Evolutionary conservation across 2,329 filamentous ascomycete genomes (phyloP), one percentile per base, ranked within the genome.

Genomic region (Byssothecium circinans): DNA sequence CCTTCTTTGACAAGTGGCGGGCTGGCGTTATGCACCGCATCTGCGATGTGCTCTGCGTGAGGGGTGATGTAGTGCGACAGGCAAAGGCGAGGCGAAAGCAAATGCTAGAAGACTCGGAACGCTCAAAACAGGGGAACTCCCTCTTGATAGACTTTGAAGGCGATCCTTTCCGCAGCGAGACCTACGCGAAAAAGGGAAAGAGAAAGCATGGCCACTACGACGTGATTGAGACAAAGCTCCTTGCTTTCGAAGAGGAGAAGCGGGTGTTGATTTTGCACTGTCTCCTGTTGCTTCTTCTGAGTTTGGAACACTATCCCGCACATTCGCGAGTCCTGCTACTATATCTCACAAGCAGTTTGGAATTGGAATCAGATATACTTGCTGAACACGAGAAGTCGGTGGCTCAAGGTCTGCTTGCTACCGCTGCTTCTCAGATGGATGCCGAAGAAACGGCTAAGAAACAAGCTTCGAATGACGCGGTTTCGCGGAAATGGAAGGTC

Each of bases 1-100:
- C 79, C 1, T 84, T 85, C 66, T 95, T 91, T 65, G 83, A 87
- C 49, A 86, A 89, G 58, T 97, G 92, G 91, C 83, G 88, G 57
- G 77, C 82, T 3, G 75, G 78, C 8, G 81, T 95, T 6, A 74
- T 88, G 45, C 79, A 83, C 51, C 82, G 90, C 14, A 74, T 95
- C 23, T 82, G 83, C 22, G 86, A 94, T 53, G 82, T 90, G 36
- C 64, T 79, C 23, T 57, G 56, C 19, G 60, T 67, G 8, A 43
- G 59, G 17, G 58, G 59, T 1, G 64, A 67, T 14, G 61, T 61
- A 2, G 62, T 68, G 7, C 50, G 61, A 3, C 53, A 62, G 3
- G 57, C 62, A 11, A 69, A 67, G 82, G 48, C 49, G 18, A 60
- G 54, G 44, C 55, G 59, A 35, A 62, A 61, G 43, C 56, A 57